These are phyloP conservation scores for Albizia julibrissin DNA, from an alignment of 306 rosid genomes.

Conservation along the genomic window DNA sequence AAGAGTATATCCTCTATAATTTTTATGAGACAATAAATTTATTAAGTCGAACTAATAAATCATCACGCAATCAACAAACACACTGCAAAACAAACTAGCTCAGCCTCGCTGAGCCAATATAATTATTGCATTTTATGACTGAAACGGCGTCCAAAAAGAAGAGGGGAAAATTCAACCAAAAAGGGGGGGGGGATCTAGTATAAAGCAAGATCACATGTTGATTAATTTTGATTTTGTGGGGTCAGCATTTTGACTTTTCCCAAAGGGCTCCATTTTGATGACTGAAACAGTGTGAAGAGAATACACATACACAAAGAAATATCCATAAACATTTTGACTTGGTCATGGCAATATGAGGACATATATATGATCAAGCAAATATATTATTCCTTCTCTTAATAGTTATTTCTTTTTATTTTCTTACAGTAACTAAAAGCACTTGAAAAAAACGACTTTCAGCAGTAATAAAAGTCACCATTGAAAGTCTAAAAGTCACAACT, in stretches of 20 bases:
- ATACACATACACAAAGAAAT: not conserved
- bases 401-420: no score
- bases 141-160: not conserved
- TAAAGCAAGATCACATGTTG: not conserved
- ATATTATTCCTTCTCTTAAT: not conserved
- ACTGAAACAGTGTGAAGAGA: not conserved
- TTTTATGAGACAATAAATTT: no score
- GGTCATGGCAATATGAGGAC: not conserved
- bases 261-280: not conserved
- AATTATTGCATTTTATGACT: not conserved
- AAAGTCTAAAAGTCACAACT: no score
- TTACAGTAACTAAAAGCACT: no score
- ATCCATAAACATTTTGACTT: not conserved
- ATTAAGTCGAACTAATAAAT: no score
- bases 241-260: not conserved
- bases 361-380: not conserved
- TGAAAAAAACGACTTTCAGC: no score
- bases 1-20: no score
- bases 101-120: not conserved
- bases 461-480: no score
- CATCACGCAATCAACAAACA: not conserved
- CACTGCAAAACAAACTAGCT: not conserved
- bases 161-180: not conserved
- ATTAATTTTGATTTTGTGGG: not conserved
- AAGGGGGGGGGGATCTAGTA: fast-evolving